Conservation (phyloP, 1,284 basidiomycete species). For the Ustilago cynodontis region DNA sequence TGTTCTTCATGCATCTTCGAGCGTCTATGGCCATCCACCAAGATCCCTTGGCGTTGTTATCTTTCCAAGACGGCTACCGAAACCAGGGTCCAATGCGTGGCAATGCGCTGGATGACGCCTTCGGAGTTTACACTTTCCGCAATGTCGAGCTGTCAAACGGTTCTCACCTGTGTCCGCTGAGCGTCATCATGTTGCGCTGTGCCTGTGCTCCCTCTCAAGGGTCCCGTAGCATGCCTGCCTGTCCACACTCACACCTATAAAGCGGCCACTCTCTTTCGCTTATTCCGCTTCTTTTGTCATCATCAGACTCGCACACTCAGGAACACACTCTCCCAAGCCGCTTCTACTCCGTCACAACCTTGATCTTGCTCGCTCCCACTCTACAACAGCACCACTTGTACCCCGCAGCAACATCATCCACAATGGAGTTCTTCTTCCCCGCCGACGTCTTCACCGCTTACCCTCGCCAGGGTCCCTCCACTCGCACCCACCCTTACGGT, state of each 20-base stretch:
- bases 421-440: slow-evolving; percentile 59
- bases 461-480: slow-evolving; percentile 28
- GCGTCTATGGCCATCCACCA: slow-evolving; percentile 17
- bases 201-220: not conserved
- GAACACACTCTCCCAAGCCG: slow-evolving; percentile 9
- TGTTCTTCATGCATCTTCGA: slow-evolving; percentile 27
- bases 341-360: not conserved
- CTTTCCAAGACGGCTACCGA: slow-evolving; percentile 7
- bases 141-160: slow-evolving; percentile 25
- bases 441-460: slow-evolving; percentile 50
- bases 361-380: not conserved
- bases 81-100: slow-evolving; percentile 35
- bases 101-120: slow-evolving; percentile 17
- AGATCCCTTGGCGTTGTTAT: slow-evolving; percentile 10
- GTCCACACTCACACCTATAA: slow-evolving; percentile 16
- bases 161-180: not conserved
- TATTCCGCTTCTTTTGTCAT: slow-evolving; percentile 1
- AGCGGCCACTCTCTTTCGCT: slow-evolving; percentile 1
- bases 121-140: slow-evolving; percentile 26
- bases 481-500: slow-evolving; percentile 16
- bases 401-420: not conserved
- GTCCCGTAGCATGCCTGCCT: slow-evolving; percentile 1
- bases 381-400: slow-evolving; percentile 6
- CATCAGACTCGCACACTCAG: slow-evolving; percentile 21
- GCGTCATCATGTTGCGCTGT: slow-evolving; percentile 30